Conservation (phyloP, 1,139 yeast genomes). For the Saccharomyces uvarum region DNA sequence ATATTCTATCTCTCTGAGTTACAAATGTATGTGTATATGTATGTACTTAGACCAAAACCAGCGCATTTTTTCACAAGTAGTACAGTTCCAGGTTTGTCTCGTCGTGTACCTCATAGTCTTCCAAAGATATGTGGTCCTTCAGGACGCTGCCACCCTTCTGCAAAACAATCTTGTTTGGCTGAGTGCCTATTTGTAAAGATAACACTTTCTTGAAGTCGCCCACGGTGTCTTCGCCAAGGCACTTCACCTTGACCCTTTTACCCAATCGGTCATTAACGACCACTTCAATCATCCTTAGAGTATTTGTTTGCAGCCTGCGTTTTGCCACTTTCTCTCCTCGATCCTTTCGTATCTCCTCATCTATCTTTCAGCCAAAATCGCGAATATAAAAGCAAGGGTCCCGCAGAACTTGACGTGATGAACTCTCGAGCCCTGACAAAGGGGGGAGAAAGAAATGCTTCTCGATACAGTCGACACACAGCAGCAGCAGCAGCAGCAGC, state of each 20-base stretch:
- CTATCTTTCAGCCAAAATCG: not conserved
- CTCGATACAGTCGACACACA: not conserved
- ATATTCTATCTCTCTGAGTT: not conserved
- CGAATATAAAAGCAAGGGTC: not conserved
- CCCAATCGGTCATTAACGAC: constrained; percentile 57
- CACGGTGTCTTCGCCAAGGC: constrained; percentile 76
- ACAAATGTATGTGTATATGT: not conserved
- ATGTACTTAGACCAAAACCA: constrained; percentile 2
- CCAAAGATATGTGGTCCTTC: constrained; percentile 83
- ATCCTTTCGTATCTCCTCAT: not conserved
- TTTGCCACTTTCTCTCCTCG: not conserved
- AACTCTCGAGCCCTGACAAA: not conserved
- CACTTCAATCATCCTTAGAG: constrained; percentile 40
- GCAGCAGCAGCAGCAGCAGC: constrained; percentile 7
- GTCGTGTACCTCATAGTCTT: constrained; percentile 88
- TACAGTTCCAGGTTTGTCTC: constrained; percentile 83
- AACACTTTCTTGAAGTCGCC: constrained; percentile 86
- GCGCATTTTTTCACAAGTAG: constrained; percentile 38
- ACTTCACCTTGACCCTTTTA: constrained; percentile 77
- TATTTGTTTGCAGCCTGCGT: not conserved
- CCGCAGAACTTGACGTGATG: not conserved
- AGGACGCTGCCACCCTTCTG: constrained; percentile 74
- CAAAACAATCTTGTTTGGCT: constrained; percentile 55
- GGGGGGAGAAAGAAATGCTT: not conserved
- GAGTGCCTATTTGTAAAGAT: constrained; percentile 57